phyloP scores from a whole-genome alignment of 306 rosid genomes.

The Lupinus albus region DNA sequence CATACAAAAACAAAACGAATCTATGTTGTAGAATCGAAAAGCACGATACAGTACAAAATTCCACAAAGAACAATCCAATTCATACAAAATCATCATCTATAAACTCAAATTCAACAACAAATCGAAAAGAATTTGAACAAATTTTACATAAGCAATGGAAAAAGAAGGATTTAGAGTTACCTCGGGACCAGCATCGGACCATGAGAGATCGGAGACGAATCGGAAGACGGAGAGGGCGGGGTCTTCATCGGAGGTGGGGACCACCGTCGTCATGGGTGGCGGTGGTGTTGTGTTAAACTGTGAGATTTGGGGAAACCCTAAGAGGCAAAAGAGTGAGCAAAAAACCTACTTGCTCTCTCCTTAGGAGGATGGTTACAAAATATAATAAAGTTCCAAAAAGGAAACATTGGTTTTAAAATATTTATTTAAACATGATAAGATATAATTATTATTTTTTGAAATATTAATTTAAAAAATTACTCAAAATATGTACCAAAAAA shows the following conservation, averaged over 20 bases:
- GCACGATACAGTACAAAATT: neutral
- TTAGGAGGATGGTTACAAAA: neutral
- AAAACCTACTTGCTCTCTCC: constrained; percentile 51
- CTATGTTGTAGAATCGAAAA: neutral
- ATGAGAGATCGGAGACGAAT: constrained; percentile 80
- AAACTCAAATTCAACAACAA: neutral
- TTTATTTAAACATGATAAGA: too few species aligned
- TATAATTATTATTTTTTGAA: too few species aligned
- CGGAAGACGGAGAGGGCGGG: constrained; percentile 80
- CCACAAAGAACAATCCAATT: neutral
- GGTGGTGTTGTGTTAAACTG: constrained; percentile 43
- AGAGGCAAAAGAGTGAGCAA: neutral
- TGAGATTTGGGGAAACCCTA: constrained; percentile 44
- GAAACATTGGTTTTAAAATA: too few species aligned
- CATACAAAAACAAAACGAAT: constrained; percentile 2
- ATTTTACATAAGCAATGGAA: neutral
- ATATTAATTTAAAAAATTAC: too few species aligned
- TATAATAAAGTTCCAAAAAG: too few species aligned
- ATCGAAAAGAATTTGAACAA: neutral
- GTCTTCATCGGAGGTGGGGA: constrained; percentile 89
- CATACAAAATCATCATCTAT: neutral
- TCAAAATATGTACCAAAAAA: too few species aligned
- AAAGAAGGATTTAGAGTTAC: constrained; percentile 38
- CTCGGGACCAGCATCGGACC: constrained; percentile 96
- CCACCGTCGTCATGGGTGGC: constrained; percentile 76